Evolutionary conservation across 2,329 filamentous ascomycete genomes (phyloP), one percentile per base, ranked within the genome.

Genomic region (Sporothrix luriei): DNA sequence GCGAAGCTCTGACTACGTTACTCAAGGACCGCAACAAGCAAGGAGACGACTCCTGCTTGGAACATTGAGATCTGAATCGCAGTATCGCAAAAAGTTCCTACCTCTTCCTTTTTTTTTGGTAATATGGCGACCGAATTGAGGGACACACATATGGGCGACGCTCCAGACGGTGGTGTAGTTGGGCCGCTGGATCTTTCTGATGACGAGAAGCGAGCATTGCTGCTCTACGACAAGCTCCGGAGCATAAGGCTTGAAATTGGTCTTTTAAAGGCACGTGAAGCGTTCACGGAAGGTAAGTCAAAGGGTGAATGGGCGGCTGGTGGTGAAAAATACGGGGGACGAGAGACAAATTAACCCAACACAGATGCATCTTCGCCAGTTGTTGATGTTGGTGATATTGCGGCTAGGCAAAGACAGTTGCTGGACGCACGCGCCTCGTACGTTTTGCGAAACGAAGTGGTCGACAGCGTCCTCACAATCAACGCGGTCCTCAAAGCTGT

Each of bases 401-500:
- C 85, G 72, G 81, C 82, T 55, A 87, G 88, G 7, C 88, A 93
- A 78, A 83, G 84, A 68, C 88, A 88, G 66, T 84, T 92, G 26
- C 82, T 94, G 40, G 86, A 92, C 74, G 87, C 91, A 33, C 88
- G 88, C 76, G 88, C 91, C 69, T 84, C 84, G 70, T 91, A 92
- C 78, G 84, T 87, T 52, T 82, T 94, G 69, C 88, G 88, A 72
- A 90, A 90, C 77, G 88, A 88, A 71, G 88, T 91, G 26, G 83
- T 89, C 26, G 87, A 91, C 72, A 88, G 85, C 61, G 87, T 92
- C 68, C 79, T 95, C 73, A 87, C 88, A 74, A 88, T 89, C 69
- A 90, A 92, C 75, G 92, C 93, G 9, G 88, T 91, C 52, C 81
- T 96, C 70, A 92, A 91, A 75, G 90, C 92, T 7, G 88, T 94